Evolutionary conservation across 805 yeast genomes (phyloP), one percentile per base, ranked within the genome.

Genomic region (Grigorovia transvaalensis): DNA sequence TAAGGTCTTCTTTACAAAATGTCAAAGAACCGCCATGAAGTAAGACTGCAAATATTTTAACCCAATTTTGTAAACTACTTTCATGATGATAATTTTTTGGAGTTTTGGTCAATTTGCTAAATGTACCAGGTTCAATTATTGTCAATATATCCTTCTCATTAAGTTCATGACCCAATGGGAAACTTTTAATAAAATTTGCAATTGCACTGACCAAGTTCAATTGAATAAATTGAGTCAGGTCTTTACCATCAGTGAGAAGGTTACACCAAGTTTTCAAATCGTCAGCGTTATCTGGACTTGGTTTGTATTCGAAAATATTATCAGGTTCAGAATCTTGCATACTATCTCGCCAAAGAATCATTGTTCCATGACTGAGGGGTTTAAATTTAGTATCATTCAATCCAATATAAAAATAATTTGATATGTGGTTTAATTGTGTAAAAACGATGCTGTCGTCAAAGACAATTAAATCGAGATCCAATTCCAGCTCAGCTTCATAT

Each of bases 131-230:
- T 11, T 9, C 15, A 33, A 65, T 61, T 2, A 69, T 62, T 1
- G 66, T 51, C n/a, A 72, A 42, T 50, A 56, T 50, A 54, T 74
- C 71, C 13, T 57, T 52, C 15, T 54, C 38, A 33, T 60, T 59
- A 29, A 74, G 47, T 48, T 73, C 77, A 44, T 73, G 66, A 11
- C 63, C 70, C 9, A 68, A 46, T 15, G 75, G 72, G 13, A 69
- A 61, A 0, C 61, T 56, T 42, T 64, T 69, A 4, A 73, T 67
- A 23, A 76, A 68, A 1, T 84, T 71, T 2, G 85, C 79, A 38
- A 76, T 66, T 7, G 80, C 71, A 55, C 82, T 75, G 4, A 79
- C 75, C 44, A 80, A 62, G 55, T 78, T 77, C 52, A 74, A 68
- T 51, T 80, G 83, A 4, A 79, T 74, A 57, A 75, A 80, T 35